Evolutionary conservation across 345 rosid species (phyloP), one percentile per base, ranked within the genome.

Genomic region (Anastatica hierochuntica): DNA sequence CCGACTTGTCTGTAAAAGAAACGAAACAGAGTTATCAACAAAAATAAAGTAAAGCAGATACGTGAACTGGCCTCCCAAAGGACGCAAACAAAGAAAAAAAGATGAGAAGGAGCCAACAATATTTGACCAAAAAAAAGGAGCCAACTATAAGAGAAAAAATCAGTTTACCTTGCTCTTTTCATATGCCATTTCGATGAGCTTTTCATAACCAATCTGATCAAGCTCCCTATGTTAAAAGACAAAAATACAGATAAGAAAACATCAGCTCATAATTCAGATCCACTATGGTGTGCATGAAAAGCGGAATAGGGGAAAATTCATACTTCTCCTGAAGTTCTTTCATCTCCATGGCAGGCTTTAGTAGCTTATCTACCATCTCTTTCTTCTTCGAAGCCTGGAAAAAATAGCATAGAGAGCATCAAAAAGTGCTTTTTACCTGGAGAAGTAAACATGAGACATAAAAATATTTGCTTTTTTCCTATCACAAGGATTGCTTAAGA

Each of bases 111-210:
- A 4, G 6, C 31, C 31, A 27, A 4, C n/a, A n/a, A n/a, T n/a
- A n/a, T 21, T 21, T 21, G 24, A n/a, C n/a, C n/a, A n/a, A n/a
- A n/a, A n/a, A n/a, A n/a, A 31, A 14, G 4, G 16, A 4, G 6
- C 31, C 31, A 27, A 4, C n/a, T n/a, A n/a, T n/a, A n/a, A 2
- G 2, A 2, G 24, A 33, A 44, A 43, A 35, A 39, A 21, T 21
- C 19, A 42, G 31, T 50, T 60, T 81, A 89, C 97, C 94, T 74
- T 76, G 63, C 77, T 75, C 70, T 89, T 89, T 17, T 81, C 79
- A 76, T 80, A 85, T 63, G 95, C 94, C 85, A 83, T 75, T 43
- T 67, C 68, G 39, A 79, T 74, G 55, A 89, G 97, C 56, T 81
- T 81, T 56, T 89, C 88, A 67, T 76, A 65, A 33, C 92, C 90